phyloP scores from a whole-genome alignment of 2,329 filamentous ascomycete genomes.

The Beauveria sp. region DNA sequence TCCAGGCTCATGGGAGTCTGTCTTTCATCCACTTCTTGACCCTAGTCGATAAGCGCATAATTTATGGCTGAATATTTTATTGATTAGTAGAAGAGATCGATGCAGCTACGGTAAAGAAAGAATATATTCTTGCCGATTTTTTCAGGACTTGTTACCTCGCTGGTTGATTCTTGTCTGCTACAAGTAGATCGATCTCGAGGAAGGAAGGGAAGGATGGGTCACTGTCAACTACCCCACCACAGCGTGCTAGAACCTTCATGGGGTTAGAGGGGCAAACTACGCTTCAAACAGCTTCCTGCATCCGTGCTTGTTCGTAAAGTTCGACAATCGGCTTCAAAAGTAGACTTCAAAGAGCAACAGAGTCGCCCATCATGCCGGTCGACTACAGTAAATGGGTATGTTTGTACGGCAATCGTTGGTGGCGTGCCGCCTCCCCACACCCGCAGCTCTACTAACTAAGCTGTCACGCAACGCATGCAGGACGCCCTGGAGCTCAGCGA shows the following conservation, averaged over 20 bases:
- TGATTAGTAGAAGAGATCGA: background rate
- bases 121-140: too few relatives aligned
- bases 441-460: conserved; percentile 11
- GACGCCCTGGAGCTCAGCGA: conserved; percentile 94
- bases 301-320: conserved; percentile 9
- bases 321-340: conserved; percentile 6
- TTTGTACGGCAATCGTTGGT: conserved; percentile 5
- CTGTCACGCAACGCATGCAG: conserved; percentile 29
- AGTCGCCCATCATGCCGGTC: conserved; percentile 36
- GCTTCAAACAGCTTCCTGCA: background rate
- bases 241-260: conserved; percentile 15
- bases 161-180: too few relatives aligned
- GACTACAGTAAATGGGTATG: conserved; percentile 64
- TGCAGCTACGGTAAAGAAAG: background rate
- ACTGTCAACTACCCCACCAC: conserved; percentile 3
- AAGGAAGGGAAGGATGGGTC: background rate
- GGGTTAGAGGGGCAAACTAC: conserved; percentile 9
- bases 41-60: too few relatives aligned
- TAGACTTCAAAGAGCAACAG: conserved; percentile 12
- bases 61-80: too few relatives aligned
- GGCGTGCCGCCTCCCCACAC: background rate
- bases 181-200: background rate
- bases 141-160: too few relatives aligned
- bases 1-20: conserved; percentile 3
- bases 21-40: background rate